Evolutionary conservation across 1,284 basidiomycete genomes (phyloP), one percentile per base, ranked within the genome.

Genomic region (Melampsora americana): DNA sequence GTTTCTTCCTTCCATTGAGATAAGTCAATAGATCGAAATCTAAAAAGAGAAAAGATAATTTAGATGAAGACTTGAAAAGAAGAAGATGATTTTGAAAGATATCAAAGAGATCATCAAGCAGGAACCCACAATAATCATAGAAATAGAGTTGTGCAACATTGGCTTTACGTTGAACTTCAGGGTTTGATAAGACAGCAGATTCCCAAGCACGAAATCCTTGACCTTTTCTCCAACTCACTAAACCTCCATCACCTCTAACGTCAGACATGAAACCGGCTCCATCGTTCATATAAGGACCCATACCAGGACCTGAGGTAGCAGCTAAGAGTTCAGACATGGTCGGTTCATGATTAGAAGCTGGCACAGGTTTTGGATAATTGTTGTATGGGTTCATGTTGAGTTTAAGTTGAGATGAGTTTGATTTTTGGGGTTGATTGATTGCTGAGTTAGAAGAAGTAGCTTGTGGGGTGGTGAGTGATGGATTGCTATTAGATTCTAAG

Each of bases 101-200:
- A 46, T 60, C 26, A 50, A 44, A 46, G 20, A 48, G 62, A 53
- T 6, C 9, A 50, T 39, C 48, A n/a, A 46, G n/a, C 26, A 39
- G 65, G 48, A 23, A 71, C 62, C 26, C 14, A 61, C 42, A 48
- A n/a, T 60, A 62, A 39, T 64, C 56, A 23, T n/a, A 82, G 85
- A 82, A 82, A 95, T 93, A 97, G 61, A 97, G 88, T 82, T 97
- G 95, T 30, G 93, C 93, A 14, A 97, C 92, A 5, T 94, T 96
- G 1, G 94, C 91, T 83, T 96, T 96, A 72, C 94, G 88, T 82
- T 89, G 92, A 73, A 96, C 90, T 83, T 97, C 95, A 18, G 89
- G 83, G 78, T 88, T 92, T 42, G 91, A 89, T 62, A 95, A 81
- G 46, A 95, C 85, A 80, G 92, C 90, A 77, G 87, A 87, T 85